phyloP scores from a whole-genome alignment of 176 grass and related monocot genomes.

The Panicum miliaceum region DNA sequence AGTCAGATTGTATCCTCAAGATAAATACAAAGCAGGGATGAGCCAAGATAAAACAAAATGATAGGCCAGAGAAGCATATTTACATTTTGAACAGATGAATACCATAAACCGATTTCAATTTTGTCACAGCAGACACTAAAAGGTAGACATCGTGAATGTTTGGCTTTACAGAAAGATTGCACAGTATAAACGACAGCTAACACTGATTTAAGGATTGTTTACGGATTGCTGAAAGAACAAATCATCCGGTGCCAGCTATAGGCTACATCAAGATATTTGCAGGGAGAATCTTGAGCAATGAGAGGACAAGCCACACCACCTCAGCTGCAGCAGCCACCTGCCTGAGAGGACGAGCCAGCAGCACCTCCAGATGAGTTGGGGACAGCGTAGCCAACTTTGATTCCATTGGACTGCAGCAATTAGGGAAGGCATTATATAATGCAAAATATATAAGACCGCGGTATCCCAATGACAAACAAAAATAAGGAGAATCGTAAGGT shows the following conservation, averaged over 20 bases:
- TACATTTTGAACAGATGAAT: conserved; percentile 51
- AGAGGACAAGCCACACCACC: not conserved
- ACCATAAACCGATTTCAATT: conserved; percentile 36
- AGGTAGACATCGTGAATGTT: conserved; percentile 27
- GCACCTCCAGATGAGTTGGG: conserved; percentile 59
- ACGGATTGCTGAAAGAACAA: conserved; percentile 35
- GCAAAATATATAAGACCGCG: not conserved
- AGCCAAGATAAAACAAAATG: too few species aligned
- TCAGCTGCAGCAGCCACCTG: conserved; percentile 65
- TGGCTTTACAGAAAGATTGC: conserved; percentile 44
- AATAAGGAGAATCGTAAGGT: not conserved
- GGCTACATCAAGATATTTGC: conserved; percentile 34
- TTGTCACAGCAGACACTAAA: conserved; percentile 29
- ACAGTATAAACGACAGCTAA: conserved; percentile 20
- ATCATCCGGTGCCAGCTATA: conserved; percentile 32
- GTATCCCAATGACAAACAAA: not conserved
- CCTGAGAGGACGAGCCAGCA: conserved; percentile 66
- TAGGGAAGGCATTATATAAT: not conserved
- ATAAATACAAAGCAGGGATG: not conserved
- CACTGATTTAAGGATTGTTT: conserved; percentile 30
- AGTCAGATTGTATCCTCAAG: not conserved
- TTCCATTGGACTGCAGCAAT: conserved; percentile 66
- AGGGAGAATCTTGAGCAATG: conserved; percentile 20
- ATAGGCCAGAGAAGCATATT: conserved; percentile 3
- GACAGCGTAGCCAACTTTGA: conserved; percentile 71